Evolutionary conservation across 441 rosid genomes (phyloP).

Genomic region (Manihot esculenta): DNA sequence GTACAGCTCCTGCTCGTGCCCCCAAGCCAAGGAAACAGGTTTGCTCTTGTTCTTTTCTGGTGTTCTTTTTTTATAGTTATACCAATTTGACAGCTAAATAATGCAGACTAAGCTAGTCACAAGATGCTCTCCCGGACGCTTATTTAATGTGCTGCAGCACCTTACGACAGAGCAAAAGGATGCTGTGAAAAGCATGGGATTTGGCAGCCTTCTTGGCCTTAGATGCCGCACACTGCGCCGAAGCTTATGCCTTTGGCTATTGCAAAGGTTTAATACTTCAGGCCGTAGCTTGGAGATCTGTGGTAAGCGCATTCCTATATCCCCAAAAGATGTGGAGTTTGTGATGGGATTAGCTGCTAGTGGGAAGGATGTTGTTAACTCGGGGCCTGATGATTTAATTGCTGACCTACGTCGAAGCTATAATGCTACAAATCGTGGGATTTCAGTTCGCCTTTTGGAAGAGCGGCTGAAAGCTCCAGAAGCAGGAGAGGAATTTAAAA

Average conservation of each 20-base stretch:
- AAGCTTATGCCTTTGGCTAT: slow-evolving; percentile 50
- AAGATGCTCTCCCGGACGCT: slow-evolving; percentile 53
- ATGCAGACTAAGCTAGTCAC: slow-evolving; percentile 50
- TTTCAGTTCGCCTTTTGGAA: slow-evolving; percentile 48
- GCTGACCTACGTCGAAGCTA: slow-evolving; percentile 38
- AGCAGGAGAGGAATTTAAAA: slow-evolving; percentile 50
- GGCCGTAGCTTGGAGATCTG: slow-evolving; percentile 41
- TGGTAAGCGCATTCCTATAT: slow-evolving; percentile 37
- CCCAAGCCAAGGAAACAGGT: slow-evolving; percentile 52
- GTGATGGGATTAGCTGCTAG: slow-evolving; percentile 48
- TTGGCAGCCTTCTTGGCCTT: slow-evolving; percentile 43
- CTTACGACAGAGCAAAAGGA: slow-evolving; percentile 39
- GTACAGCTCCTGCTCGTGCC: slow-evolving; percentile 34
- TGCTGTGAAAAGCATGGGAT: slow-evolving; percentile 47
- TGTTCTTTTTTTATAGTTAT: not conserved
- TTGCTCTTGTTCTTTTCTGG: not conserved
- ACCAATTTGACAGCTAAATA: slow-evolving; percentile 20
- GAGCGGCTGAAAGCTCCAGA: slow-evolving; percentile 37
- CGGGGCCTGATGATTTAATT: slow-evolving; percentile 49
- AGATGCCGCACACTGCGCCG: slow-evolving; percentile 49
- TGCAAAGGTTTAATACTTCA: slow-evolving; percentile 44
- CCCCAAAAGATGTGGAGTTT: slow-evolving; percentile 43
- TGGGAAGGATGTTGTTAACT: slow-evolving; percentile 52
- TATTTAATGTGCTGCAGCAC: slow-evolving; percentile 44
- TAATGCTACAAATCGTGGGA: slow-evolving; percentile 49